A percentile compares a stretch with the other conserved stretches of the same genome.
Conservation (phyloP, 306 rosid species). For the Prunus salicina region DNA sequence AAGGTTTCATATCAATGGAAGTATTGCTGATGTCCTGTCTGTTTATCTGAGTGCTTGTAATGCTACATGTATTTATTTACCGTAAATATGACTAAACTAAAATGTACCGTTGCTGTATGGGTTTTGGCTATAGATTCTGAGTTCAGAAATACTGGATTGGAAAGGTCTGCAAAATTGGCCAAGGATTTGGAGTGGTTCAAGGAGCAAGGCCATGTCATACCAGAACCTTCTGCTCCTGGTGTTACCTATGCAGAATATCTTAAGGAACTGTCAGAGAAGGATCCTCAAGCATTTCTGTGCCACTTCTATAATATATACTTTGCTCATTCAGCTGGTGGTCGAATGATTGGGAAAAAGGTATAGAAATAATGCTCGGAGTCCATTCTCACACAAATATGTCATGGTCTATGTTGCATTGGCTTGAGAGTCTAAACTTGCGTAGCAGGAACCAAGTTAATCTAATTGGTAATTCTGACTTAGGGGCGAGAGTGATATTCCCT, state of each 20-base stretch:
- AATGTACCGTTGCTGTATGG: background rate
- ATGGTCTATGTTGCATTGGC: background rate
- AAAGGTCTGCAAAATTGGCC: slow-evolving; percentile 80
- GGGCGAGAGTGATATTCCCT: background rate
- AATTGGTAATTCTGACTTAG: background rate
- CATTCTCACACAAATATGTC: background rate
- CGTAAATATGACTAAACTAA: background rate
- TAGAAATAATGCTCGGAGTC: slow-evolving; percentile 9
- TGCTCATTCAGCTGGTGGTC: slow-evolving; percentile 96
- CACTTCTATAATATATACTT: slow-evolving; percentile 94
- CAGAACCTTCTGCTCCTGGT: slow-evolving; percentile 88
- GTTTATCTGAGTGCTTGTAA: background rate
- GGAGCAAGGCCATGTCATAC: slow-evolving; percentile 81
- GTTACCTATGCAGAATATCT: slow-evolving; percentile 65
- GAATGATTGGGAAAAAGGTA: slow-evolving; percentile 94
- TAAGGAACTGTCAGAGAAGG: slow-evolving; percentile 65
- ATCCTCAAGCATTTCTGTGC: slow-evolving; percentile 91
- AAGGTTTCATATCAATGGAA: background rate
- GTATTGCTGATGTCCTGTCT: background rate
- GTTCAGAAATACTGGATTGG: slow-evolving; percentile 86
- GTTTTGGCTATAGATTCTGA: slow-evolving; percentile 56
- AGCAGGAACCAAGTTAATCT: background rate
- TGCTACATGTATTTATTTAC: background rate
- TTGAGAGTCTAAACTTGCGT: background rate
- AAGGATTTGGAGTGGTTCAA: slow-evolving; percentile 95